Evolutionary conservation across 1,139 yeast genomes (phyloP), one percentile per base, ranked within the genome.

Genomic region (Saccharomyces hybrid): DNA sequence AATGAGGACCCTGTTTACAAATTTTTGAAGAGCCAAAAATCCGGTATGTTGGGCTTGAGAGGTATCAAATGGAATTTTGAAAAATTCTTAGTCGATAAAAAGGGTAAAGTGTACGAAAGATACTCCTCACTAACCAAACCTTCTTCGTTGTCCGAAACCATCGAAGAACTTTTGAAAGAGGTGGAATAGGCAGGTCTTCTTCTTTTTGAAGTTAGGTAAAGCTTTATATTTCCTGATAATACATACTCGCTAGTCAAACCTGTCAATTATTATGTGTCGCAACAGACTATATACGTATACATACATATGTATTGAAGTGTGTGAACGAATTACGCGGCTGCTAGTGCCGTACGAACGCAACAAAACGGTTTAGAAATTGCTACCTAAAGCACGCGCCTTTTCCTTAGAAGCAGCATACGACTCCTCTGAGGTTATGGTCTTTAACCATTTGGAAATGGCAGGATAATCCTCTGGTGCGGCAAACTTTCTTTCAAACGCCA

Each of bases 1-100:
- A 2, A 82, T 27, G 81, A 88, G 30, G 86, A 84, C 65, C 84
- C 88, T 3, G 88, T 91, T 28, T 91, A 82, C 76, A 75, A 77
- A 63, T 89, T 69, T 74, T 78, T 91, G 67, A 91, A 91, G 76
- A 51, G 70, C 27, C 68, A 82, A 63, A 82, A 81, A 71, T 58
- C 76, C 41, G 86, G 85, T 16, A 58, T 74, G 6, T 65, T 84
- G 47, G 91, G 91, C 3, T 81, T 85, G 65, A 77, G 73, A 59
- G 89, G 89, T 3, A 73, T 84, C 52, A 76, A 84, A 68, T 89
- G 97, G 25, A 23, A 23, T 4, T 23, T 23, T 23, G 25, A 23
- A 3, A 23, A 23, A 23, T 23, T 23, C 25, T 61, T 90, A 47
- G 69, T 90, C 42, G 82, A 83, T 66, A 74, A 76, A 56, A 59